These are phyloP conservation scores for Arachnomyces sp. DNA, from an alignment of 2,329 filamentous ascomycete species.

Conservation along the genomic window DNA sequence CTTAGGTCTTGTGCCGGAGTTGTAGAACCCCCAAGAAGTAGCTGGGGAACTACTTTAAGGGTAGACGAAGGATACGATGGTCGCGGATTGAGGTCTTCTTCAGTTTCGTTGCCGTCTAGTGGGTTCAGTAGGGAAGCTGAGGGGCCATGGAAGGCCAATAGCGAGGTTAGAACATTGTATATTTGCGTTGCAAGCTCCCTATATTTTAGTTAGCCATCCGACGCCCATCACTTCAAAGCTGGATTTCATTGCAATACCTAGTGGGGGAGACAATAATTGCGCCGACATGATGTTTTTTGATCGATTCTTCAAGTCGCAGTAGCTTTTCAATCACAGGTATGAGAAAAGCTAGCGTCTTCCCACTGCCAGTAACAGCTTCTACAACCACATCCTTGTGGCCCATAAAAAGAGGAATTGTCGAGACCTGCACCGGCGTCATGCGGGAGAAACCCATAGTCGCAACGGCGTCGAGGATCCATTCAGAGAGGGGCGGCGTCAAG, in stretches of 20 bases:
- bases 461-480: conserved; percentile 83
- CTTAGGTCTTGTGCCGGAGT: conserved; percentile 79
- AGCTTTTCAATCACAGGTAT: conserved; percentile 78
- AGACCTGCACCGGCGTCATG: conserved; percentile 93
- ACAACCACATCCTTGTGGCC: conserved; percentile 89
- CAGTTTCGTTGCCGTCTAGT: conserved; percentile 35
- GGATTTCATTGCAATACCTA: conserved; percentile 26
- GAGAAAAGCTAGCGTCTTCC: conserved; percentile 80
- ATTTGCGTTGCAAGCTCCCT: conserved; percentile 90
- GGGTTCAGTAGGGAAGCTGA: conserved; percentile 51
- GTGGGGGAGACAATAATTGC: conserved; percentile 91
- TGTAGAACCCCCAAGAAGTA: conserved; percentile 77
- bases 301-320: conserved; percentile 68
- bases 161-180: conserved; percentile 65
- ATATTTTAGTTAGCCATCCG: conserved; percentile 7
- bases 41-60: conserved; percentile 66
- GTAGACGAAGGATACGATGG: conserved; percentile 40
- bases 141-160: conserved; percentile 75
- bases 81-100: conserved; percentile 15
- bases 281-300: conserved; percentile 82
- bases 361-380: conserved; percentile 84
- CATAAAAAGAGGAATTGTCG: conserved; percentile 79
- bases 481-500: conserved; percentile 61
- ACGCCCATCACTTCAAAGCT: background rate
- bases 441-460: conserved; percentile 75